Evolutionary conservation across 1,284 basidiomycete species (phyloP).

Genomic region (Leccinum subrobustum): DNA sequence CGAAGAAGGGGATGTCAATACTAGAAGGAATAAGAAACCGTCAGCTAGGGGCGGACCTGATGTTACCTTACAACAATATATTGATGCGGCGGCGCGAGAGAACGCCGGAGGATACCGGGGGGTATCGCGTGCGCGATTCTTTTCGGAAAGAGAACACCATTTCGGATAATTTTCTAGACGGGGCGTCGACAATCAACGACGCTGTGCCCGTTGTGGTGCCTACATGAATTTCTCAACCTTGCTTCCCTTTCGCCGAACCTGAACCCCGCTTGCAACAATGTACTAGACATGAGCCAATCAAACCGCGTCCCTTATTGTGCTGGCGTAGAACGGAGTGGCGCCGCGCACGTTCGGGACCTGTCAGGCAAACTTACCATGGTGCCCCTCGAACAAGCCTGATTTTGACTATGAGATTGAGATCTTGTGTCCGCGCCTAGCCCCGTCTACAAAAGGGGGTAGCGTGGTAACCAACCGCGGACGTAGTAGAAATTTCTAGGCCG

Average conservation of each 20-base stretch:
- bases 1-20: slow-evolving; percentile 9
- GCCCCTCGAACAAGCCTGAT: slow-evolving; percentile 25
- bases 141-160: not conserved
- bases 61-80: slow-evolving; percentile 8
- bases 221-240: not conserved
- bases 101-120: slow-evolving; percentile 21
- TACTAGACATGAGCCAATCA: slow-evolving; percentile 18
- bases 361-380: slow-evolving; percentile 7
- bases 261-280: slow-evolving; percentile 11
- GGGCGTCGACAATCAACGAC: slow-evolving; percentile 2
- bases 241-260: slow-evolving; percentile 6
- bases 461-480: slow-evolving; percentile 26
- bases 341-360: slow-evolving; percentile 8
- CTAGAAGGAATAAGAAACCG: slow-evolving; percentile 15
- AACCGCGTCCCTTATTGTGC: slow-evolving; percentile 5
- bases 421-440: slow-evolving; percentile 9
- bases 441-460: slow-evolving; percentile 21
- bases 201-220: not conserved
- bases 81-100: slow-evolving; percentile 10
- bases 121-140: slow-evolving; percentile 2
- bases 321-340: slow-evolving; percentile 2
- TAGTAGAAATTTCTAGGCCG: slow-evolving; percentile 6
- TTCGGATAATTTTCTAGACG: slow-evolving; percentile 6
- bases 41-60: slow-evolving; percentile 1
- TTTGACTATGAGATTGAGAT: slow-evolving; percentile 27